Evolutionary conservation across 805 yeast genomes (phyloP).

Genomic region (Hermanozyma aechmeae): DNA sequence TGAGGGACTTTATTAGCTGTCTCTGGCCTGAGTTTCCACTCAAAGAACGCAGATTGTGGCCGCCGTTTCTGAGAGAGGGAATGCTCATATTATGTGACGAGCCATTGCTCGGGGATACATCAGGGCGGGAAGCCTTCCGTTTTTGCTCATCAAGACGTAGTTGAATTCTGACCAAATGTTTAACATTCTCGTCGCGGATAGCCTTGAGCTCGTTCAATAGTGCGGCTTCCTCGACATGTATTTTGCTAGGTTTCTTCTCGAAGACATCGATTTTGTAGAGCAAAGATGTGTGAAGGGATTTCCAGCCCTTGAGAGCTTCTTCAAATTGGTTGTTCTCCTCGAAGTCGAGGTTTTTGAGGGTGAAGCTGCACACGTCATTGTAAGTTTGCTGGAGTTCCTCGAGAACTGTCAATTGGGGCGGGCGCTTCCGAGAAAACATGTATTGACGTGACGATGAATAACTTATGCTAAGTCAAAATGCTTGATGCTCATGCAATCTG

Average conservation of each 20-base stretch:
- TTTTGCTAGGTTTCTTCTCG: conserved; percentile 31
- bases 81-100: conserved; percentile 12
- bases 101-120: conserved; percentile 2
- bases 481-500: too few relatives aligned
- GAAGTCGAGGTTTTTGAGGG: conserved; percentile 46
- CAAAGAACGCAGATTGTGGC: conserved; percentile 7
- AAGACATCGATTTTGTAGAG: conserved; percentile 46
- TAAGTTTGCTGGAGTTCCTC: conserved; percentile 53
- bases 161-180: conserved; percentile 32
- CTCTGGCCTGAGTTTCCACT: conserved; percentile 9
- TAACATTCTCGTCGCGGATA: conserved; percentile 34
- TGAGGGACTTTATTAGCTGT: conserved; percentile 16
- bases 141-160: conserved; percentile 26
- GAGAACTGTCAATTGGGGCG: conserved; percentile 41
- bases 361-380: conserved; percentile 50
- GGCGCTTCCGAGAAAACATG: conserved; percentile 50
- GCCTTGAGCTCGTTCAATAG: conserved; percentile 19
- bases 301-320: conserved; percentile 67
- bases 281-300: conserved; percentile 53
- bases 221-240: conserved; percentile 8
- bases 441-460: too few relatives aligned
- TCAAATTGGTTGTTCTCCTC: conserved; percentile 47
- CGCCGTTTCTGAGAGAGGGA: conserved; percentile 16
- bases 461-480: too few relatives aligned
- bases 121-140: conserved; percentile 7